Percentiles rank a stretch among this genome's conserved stretches.
phyloP scores from a whole-genome alignment of 2,329 filamentous ascomycete genomes.

The Aspergillus pseudoviridinutans region DNA sequence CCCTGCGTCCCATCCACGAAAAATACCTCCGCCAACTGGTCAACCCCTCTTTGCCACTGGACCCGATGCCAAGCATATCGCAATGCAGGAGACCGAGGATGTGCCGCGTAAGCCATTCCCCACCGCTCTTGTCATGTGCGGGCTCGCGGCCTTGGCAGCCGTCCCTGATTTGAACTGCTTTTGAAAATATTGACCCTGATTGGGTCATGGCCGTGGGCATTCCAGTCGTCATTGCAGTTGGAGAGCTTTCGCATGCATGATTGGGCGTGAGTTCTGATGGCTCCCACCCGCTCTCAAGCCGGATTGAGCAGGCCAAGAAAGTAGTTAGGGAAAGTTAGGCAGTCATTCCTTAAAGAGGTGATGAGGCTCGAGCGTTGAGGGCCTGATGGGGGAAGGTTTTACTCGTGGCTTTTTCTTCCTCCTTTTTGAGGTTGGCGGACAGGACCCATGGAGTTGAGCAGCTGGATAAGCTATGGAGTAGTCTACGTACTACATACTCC shows the following conservation, averaged over 20 bases:
- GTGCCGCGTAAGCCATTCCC: not conserved
- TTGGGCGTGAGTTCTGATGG: not conserved
- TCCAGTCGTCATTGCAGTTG: not conserved
- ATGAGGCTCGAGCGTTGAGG: not conserved
- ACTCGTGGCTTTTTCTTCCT: not conserved
- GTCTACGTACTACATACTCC: not conserved
- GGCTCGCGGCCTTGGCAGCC: not conserved
- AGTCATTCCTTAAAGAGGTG: not conserved
- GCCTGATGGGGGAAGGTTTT: not conserved
- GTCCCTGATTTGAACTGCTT: not conserved
- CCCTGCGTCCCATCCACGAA: not conserved
- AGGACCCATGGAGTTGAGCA: not conserved
- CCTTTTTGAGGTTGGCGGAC: not conserved
- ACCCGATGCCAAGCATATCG: not conserved
- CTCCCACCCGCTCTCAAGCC: too few relatives aligned
- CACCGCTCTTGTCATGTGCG: not conserved
- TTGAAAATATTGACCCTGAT: not conserved
- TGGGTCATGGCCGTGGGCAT: not conserved
- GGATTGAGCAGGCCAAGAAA: not conserved
- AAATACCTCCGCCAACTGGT: not conserved
- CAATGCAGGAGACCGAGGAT: not conserved
- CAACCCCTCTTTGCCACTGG: slow-evolving; percentile 3
- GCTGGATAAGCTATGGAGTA: not conserved
- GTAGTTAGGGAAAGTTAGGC: not conserved
- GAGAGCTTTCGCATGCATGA: not conserved